Evolutionary conservation across 352 stramenopile species (phyloP), one percentile per base, ranked within the genome.

Genomic region (Blastocystis sp.): DNA sequence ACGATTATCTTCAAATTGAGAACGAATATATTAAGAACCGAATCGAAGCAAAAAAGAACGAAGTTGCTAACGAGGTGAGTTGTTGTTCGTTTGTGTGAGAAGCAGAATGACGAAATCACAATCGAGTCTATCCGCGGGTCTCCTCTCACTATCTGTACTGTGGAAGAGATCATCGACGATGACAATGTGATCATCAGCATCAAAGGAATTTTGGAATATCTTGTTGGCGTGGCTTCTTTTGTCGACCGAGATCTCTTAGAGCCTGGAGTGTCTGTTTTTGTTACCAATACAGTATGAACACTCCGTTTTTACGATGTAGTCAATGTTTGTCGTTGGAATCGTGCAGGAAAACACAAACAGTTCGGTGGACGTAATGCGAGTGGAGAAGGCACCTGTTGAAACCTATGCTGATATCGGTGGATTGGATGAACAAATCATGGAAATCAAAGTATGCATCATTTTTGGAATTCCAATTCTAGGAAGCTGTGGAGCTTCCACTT

Each of bases 81-180:
- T 20, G 18, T 63, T 26, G 3, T n/a, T 66, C 9, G 13, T 11
- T 4, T 15, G 1, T 20, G 11, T 77, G 47, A 79, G 20, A n/a
- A 11, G n/a, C 95, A 99, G 91, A 97, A 98, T 90, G 96, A 99
- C 90, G 94, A 96, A 61, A 96, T 97, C 70, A 99, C 99, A 92
- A 94, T 99, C 69, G 97, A 99, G 89, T 97, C 99, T 87, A 93
- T 99, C 61, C 95, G 97, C 39, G 98, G 98, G 73, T 98, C 94
- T 47, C 98, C 98, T 61, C 96, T 99, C 92, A 94, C 94, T 56
- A 96, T 99, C 41, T 97, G 98, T 69, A 98, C 95, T 50, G 93
- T 99, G 8, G 98, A 99, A 91, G 98, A 99, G 92, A 98, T 99
- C 92, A 99, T 99, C 90, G 98, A 99, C 92, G 98, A 99, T 92